A percentile compares a stretch with the other conserved stretches of the same genome.
These are phyloP conservation scores for Aplosporella prunicola DNA, from an alignment of 2,329 filamentous ascomycete species.

Conservation along the genomic window DNA sequence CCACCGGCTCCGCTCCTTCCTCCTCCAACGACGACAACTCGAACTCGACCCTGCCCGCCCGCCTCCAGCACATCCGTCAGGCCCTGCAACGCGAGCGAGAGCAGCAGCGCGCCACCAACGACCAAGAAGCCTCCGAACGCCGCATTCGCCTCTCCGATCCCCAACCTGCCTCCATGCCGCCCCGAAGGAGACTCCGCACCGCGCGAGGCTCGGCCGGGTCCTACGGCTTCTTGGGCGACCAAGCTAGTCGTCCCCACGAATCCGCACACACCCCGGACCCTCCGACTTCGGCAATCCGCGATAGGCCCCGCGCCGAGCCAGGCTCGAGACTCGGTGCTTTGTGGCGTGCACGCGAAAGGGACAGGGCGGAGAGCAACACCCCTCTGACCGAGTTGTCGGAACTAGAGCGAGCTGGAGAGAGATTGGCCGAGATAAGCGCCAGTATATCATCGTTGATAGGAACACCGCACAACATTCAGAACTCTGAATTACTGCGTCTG, in stretches of 20 bases:
- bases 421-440: slow-evolving; percentile 13
- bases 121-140: slow-evolving; percentile 11
- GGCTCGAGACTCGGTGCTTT: slow-evolving; percentile 25
- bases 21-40: slow-evolving; percentile 9
- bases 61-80: slow-evolving; percentile 24
- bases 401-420: slow-evolving; percentile 12
- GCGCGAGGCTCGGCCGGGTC: slow-evolving; percentile 1
- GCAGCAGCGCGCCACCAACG: slow-evolving; percentile 17
- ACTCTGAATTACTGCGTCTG: slow-evolving; percentile 5
- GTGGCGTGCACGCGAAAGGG: slow-evolving; percentile 21
- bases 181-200: slow-evolving; percentile 6
- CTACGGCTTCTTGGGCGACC: slow-evolving; percentile 1
- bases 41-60: slow-evolving; percentile 14
- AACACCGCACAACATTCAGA: slow-evolving; percentile 3
- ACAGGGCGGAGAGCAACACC: slow-evolving; percentile 18
- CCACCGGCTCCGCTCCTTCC: slow-evolving; percentile 23
- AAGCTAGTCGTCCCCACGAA: not conserved
- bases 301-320: slow-evolving; percentile 23
- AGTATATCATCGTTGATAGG: slow-evolving; percentile 8
- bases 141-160: slow-evolving; percentile 3
- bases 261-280: slow-evolving; percentile 4
- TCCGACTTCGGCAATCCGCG: slow-evolving; percentile 8
- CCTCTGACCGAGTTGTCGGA: slow-evolving; percentile 7
- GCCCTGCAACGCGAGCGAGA: slow-evolving; percentile 25
- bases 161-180: slow-evolving; percentile 5